Evolutionary conservation across 768 basidiomycete genomes (phyloP).

Genomic region (Termitomyces sp.): DNA sequence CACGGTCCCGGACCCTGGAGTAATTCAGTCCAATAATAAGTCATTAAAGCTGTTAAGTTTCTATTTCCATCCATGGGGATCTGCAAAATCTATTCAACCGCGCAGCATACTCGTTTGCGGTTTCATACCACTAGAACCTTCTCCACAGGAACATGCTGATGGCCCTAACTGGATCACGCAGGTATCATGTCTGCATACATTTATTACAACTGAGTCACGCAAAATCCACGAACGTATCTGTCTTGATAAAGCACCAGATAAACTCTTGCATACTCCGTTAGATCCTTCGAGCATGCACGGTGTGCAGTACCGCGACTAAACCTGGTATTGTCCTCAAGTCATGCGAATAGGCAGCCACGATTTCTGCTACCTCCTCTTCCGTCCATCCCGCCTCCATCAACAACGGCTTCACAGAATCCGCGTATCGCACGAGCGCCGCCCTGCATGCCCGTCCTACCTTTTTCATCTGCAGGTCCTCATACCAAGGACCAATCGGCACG

Average conservation of each 20-base stretch:
- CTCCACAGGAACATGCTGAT: neutral
- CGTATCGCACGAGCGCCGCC: constrained; percentile 32
- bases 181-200: neutral
- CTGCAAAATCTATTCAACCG: neutral
- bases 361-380: constrained; percentile 27
- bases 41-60: neutral
- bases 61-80: neutral
- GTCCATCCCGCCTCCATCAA: constrained; percentile 33
- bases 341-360: constrained; percentile 35
- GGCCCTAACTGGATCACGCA: neutral
- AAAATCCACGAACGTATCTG: neutral
- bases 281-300: constrained; percentile 35
- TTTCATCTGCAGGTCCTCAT: constrained; percentile 23
- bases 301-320: constrained; percentile 41
- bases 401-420: constrained; percentile 43
- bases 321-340: constrained; percentile 45
- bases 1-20: neutral
- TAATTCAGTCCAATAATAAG: neutral
- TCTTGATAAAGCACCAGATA: neutral
- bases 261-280: neutral
- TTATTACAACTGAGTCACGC: neutral
- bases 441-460: constrained; percentile 38
- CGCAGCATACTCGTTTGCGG: neutral
- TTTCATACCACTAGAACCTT: neutral
- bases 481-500: constrained; percentile 55